These are phyloP conservation scores for Penicillium dipodomyicola DNA, from an alignment of 495 filamentous ascomycete species.

Conservation along the genomic window DNA sequence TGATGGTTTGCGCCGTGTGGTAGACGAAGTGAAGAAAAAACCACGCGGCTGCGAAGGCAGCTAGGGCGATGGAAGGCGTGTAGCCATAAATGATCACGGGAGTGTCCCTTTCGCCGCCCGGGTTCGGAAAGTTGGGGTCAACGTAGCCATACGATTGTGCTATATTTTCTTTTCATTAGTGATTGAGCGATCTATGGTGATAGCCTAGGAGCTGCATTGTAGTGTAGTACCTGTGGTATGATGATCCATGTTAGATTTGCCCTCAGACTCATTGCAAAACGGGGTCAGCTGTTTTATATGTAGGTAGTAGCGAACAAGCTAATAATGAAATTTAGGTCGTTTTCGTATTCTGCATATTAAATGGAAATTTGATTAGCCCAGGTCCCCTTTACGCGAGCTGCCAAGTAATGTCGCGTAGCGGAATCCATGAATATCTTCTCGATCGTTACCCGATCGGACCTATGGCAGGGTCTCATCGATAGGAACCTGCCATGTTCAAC, in stretches of 20 bases:
- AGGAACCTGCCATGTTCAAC: not conserved
- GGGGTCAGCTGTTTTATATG: not conserved
- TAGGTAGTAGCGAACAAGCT: not conserved
- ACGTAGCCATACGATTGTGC: conserved; percentile 17
- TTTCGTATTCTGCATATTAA: not conserved
- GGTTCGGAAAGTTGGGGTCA: conserved; percentile 16
- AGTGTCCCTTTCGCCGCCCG: conserved; percentile 12
- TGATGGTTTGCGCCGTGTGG: conserved; percentile 12
- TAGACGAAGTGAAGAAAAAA: conserved; percentile 16
- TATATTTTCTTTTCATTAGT: not conserved
- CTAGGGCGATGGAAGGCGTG: conserved; percentile 16
- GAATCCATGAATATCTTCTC: not conserved
- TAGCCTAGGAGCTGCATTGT: not conserved
- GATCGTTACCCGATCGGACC: not conserved
- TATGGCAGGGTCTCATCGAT: not conserved
- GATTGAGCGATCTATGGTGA: not conserved
- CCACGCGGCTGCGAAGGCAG: conserved; percentile 18
- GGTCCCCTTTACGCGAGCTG: conserved; percentile 2
- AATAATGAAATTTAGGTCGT: not conserved
- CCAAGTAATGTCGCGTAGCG: not conserved
- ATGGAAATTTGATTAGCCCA: not conserved
- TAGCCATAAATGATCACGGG: conserved; percentile 20
- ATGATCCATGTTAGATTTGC: not conserved
- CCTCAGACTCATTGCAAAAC: not conserved
- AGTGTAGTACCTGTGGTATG: not conserved